phyloP scores from a whole-genome alignment of 345 rosid genomes.

The Eucalyptus dawsonii region DNA sequence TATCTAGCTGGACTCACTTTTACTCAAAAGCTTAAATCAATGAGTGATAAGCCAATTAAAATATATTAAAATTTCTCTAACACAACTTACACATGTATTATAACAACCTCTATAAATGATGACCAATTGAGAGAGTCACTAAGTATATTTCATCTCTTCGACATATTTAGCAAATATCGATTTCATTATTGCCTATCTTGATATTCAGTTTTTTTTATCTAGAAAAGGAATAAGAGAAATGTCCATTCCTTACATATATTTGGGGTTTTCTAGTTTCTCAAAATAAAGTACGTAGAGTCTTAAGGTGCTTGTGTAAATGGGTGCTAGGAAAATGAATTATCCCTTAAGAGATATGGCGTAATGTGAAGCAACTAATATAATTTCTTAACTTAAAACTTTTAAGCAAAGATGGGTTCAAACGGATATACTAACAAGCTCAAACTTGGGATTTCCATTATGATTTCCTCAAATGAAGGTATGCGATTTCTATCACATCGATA shows the following conservation, averaged over 20 bases:
- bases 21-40: too few relatives aligned
- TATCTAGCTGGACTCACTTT: too few relatives aligned
- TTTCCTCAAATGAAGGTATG: neutral
- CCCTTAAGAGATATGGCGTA: neutral
- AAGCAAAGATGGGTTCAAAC: neutral
- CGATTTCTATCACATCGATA: neutral
- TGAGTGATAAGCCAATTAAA: too few relatives aligned
- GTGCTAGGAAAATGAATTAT: neutral
- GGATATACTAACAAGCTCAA: fast-evolving
- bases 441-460: fast-evolving
- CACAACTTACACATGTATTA: too few relatives aligned
- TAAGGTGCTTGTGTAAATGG: neutral
- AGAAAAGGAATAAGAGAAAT: neutral
- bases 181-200: neutral
- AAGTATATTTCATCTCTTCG: neutral
- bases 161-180: neutral
- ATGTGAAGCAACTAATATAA: neutral
- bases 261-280: neutral
- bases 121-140: neutral
- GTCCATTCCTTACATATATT: neutral
- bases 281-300: neutral
- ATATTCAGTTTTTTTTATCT: neutral
- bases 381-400: neutral
- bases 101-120: neutral
- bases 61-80: too few relatives aligned